Conservation (phyloP, 176 grass and related monocot genomes). For the Elymus sibiricus region DNA sequence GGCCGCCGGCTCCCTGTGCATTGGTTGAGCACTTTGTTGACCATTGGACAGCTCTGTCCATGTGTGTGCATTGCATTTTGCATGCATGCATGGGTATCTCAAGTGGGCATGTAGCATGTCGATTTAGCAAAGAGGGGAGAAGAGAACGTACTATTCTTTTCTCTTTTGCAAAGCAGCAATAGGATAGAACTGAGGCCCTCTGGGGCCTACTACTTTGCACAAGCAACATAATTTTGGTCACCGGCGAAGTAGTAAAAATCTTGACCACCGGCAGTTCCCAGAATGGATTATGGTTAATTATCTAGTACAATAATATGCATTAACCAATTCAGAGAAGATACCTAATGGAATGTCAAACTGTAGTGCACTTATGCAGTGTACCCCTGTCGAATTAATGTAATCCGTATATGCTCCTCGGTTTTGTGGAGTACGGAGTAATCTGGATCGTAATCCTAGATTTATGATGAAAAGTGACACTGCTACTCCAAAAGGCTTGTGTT, state of each 20-base stretch:
- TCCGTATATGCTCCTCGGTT: not conserved
- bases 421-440: not conserved
- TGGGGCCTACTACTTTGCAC: not conserved
- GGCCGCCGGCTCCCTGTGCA: not conserved
- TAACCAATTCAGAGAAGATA: not conserved
- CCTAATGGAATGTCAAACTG: not conserved
- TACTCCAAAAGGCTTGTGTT: not conserved
- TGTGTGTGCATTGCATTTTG: not conserved
- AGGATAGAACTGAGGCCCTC: not conserved
- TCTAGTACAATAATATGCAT: not conserved
- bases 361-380: not conserved
- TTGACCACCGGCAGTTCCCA: not conserved
- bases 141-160: not conserved
- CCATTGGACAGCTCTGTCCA: not conserved
- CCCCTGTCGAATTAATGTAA: not conserved
- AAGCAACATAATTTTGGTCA: not conserved
- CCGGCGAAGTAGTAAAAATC: not conserved
- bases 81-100: not conserved
- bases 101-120: not conserved
- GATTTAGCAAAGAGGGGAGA: not conserved
- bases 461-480: not conserved
- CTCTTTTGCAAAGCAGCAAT: not conserved
- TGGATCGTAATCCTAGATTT: slow-evolving; percentile 6
- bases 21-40: slow-evolving; percentile 24
- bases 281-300: not conserved